These are phyloP conservation scores for Sungouiozyma ichnusensis DNA, from an alignment of 805 yeast species.

Conservation along the genomic window DNA sequence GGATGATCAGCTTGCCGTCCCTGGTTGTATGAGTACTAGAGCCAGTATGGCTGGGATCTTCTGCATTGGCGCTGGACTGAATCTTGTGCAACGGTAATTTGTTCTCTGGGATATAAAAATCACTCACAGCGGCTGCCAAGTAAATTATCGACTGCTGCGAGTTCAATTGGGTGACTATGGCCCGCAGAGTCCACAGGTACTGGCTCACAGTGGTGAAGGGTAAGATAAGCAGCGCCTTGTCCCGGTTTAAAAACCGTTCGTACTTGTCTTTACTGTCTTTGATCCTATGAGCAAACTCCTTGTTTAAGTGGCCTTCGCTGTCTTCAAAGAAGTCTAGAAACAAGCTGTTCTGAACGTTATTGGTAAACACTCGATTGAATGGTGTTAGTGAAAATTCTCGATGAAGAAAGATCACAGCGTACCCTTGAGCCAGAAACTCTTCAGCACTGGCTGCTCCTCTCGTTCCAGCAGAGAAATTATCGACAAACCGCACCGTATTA, in stretches of 20 bases:
- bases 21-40: conserved; percentile 14
- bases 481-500: conserved; percentile 91
- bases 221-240: conserved; percentile 37
- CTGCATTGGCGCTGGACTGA: conserved; percentile 41
- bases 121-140: conserved; percentile 94
- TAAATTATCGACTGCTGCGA: conserved; percentile 61
- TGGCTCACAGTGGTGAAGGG: conserved; percentile 95
- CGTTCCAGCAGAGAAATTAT: conserved; percentile 93
- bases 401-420: conserved; percentile 85
- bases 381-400: conserved; percentile 87
- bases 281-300: conserved; percentile 51
- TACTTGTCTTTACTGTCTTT: conserved; percentile 41
- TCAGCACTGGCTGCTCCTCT: conserved; percentile 95
- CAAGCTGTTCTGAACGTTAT: conserved; percentile 47
- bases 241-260: conserved; percentile 17
- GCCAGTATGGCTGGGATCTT: conserved; percentile 28
- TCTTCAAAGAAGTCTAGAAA: conserved; percentile 72
- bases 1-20: conserved; percentile 63
- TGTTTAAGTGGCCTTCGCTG: conserved; percentile 43
- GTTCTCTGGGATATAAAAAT: conserved; percentile 80
- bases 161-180: conserved; percentile 50
- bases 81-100: conserved; percentile 87
- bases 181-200: conserved; percentile 70
- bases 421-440: conserved; percentile 71
- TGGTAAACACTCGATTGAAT: conserved; percentile 73